Base-by-base conservation (phyloP, 768 basidiomycete genomes). In the Suillus paluster region DNA sequence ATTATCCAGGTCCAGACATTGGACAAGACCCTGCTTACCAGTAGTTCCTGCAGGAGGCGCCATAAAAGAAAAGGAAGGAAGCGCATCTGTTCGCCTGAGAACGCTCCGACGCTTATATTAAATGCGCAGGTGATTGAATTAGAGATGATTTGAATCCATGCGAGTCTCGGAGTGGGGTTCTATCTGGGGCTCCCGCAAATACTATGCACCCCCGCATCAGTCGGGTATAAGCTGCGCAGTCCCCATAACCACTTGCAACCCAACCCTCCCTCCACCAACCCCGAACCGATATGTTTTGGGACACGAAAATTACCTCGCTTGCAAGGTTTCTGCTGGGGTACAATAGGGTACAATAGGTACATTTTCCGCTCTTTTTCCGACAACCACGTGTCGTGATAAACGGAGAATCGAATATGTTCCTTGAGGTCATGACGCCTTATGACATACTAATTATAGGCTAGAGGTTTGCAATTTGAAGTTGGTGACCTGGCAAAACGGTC, bases 41-140 rank as follows among this genome's bases (percentile, higher is more conserved):
- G 81, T 82, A 25, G 78, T 79, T 71, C 80, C 81, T 55, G 65
- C 45, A 42, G 73, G 75, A 49, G 77, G 75, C 33, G 78, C 60
- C 80, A 80, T 80, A 63, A 54, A 64, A 54, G 57, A 38, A 60
- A n/a, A 58, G 14, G 27, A 60, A 57, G 33, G 46, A 27, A 17
- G 27, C 46, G 30, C 44, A n/a, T 3, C 25, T 42, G 10, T 10
- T 1, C 17, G 60, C 30, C 36, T 58, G 38, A 42, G 46, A 38
- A 58, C 15, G 50, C 23, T 38, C 56, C 19, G 49, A 45, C 15
- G 45, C 45, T 64, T 64, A 64, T 56, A 63, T 57, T 59, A n/a
- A n/a, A n/a, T n/a, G n/a, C n/a, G n/a, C 23, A 23, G 34, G 6
- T 17, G 23, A 60, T 25, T n/a, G 19, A 34, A 17, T 27, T 50